phyloP scores from a whole-genome alignment of 192 early-diverging fungal species.

The Podila horticola region DNA sequence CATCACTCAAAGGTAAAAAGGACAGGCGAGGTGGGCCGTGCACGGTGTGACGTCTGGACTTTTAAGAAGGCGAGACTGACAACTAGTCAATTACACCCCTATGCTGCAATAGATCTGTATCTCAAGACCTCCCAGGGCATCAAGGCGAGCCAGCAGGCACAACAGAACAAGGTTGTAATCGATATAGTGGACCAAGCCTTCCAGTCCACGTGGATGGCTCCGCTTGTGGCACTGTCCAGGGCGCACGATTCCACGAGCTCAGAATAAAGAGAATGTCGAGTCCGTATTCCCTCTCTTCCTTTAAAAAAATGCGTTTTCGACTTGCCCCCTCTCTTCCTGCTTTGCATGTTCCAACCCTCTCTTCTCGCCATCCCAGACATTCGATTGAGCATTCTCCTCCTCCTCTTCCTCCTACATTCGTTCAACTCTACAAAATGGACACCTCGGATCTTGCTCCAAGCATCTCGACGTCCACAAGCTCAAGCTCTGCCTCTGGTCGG shows the following conservation, averaged over 20 bases:
- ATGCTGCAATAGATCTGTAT: conserved; percentile 27
- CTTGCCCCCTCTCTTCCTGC: neutral
- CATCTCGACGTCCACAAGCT: neutral
- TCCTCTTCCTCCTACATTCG: too few species aligned
- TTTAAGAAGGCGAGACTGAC: too few species aligned
- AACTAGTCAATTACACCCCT: neutral
- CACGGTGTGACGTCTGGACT: neutral
- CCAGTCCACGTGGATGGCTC: conserved; percentile 11
- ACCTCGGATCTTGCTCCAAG: neutral
- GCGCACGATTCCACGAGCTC: neutral
- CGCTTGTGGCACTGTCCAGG: neutral
- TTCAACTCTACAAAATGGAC: neutral
- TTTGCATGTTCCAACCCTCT: neutral
- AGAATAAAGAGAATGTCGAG: neutral
- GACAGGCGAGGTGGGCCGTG: neutral
- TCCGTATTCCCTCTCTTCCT: neutral
- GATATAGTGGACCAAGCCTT: conserved; percentile 24
- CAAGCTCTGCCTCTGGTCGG: neutral
- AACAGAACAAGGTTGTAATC: conserved; percentile 26
- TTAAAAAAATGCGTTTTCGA: neutral
- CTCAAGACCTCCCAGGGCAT: conserved; percentile 40
- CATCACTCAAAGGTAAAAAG: conserved; percentile 40
- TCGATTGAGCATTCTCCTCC: neutral
- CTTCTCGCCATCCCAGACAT: neutral
- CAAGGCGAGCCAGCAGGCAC: conserved; percentile 45